Percentiles rank a stretch among this genome's conserved stretches.
phyloP scores from a whole-genome alignment of 805 yeast species.

The Saturnispora sekii region DNA sequence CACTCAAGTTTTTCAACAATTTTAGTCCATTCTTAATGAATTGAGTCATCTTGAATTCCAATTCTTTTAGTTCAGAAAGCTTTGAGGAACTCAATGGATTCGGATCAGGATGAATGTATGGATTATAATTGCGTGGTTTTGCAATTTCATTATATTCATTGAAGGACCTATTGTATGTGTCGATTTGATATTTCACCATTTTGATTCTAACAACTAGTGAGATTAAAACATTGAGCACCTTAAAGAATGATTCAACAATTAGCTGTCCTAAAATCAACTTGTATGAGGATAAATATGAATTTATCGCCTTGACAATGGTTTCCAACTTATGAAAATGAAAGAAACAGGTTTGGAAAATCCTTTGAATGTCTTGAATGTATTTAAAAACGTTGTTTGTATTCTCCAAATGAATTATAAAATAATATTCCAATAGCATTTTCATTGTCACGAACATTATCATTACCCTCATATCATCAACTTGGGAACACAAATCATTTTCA shows the following conservation, averaged over 20 bases:
- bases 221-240: slow-evolving; percentile 1
- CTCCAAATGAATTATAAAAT: slow-evolving; percentile 15
- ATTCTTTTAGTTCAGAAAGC: background rate
- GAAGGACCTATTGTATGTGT: slow-evolving; percentile 1
- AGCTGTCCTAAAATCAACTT: slow-evolving; percentile 2
- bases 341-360: background rate
- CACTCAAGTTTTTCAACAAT: slow-evolving; percentile 6
- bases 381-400: slow-evolving; percentile 2
- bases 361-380: slow-evolving; percentile 1
- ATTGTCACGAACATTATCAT: slow-evolving; percentile 6
- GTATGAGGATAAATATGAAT: background rate
- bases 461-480: slow-evolving; percentile 6
- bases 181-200: slow-evolving; percentile 5
- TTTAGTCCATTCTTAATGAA: slow-evolving; percentile 1
- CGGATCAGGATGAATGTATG: slow-evolving; percentile 5
- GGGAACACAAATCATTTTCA: background rate
- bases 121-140: slow-evolving; percentile 7
- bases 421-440: slow-evolving; percentile 11
- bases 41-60: background rate
- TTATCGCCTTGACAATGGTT: background rate
- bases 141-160: background rate
- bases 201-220: slow-evolving; percentile 8
- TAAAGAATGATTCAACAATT: slow-evolving; percentile 3
- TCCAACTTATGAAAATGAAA: background rate
- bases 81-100: slow-evolving; percentile 6